Base-by-base conservation (phyloP, 805 yeast species). In the Kuraishia hungarica region DNA sequence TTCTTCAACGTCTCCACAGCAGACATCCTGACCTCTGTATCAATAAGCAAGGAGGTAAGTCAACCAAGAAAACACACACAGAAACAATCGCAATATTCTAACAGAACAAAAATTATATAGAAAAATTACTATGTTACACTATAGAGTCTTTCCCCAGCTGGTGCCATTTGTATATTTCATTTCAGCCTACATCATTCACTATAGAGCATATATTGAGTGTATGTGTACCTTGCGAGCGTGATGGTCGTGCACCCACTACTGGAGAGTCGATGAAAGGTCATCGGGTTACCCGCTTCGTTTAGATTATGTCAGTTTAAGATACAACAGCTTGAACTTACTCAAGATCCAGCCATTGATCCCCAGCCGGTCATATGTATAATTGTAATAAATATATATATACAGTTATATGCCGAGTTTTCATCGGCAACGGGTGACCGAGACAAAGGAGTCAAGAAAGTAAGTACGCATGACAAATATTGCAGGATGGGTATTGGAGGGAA, bases 1-100 rank as follows among this genome's bases (percentile, higher is more conserved):
- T 53, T 54, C 22, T 21, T 39, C 24, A 54, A 23, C 24, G 39
- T 20, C 56, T 54, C 49, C 29, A n/a, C 50, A 26, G 50, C 2
- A 10, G 29, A 21, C 51, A 47, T 47, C 4, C 8, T 47, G 15
- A 20, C 24, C 49, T 20, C 49, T 47, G 24, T 47, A 19, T 22
- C 13, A 21, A 47, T 17, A 4, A 35, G 4, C 43, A 35, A 15
- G 11, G 17, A 35, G n/a, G 4, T 15, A 15, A 35, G 5, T 35
- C 43, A 13, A 35, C 43, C 8, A 13, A 13, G 11, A 35, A 35
- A 35, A 10, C n/a, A n/a, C n/a, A n/a, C n/a, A n/a, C n/a, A 13
- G n/a, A 35, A 35, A 15, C 43, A 35, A 35, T 26, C 29, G 10
- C 15, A 35, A 35, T 4, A 35, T 3, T 35, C 4, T 3, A 35